Base-by-base conservation (phyloP, 2,329 filamentous ascomycete genomes). In the Aspergillus persii region DNA sequence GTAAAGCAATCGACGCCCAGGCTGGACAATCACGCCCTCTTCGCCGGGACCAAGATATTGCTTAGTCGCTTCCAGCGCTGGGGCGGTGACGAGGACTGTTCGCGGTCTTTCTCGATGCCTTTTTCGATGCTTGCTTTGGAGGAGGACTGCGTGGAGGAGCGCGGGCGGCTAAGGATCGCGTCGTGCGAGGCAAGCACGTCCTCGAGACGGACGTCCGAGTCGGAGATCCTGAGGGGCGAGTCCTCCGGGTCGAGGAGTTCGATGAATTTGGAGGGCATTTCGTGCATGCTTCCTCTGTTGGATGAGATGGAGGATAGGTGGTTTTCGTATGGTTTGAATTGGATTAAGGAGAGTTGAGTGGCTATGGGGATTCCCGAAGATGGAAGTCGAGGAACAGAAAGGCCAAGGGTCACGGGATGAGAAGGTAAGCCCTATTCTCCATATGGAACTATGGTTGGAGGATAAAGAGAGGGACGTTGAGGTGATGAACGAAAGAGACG, bases 181-280 rank as follows among this genome's bases (percentile, higher is more conserved):
- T 77, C 72, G 54, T 76, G 72, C 52, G 74, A 71, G 58, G 74
- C 76, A 18, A 79, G 71, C 60, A 79, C 75, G 53, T 79, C 76
- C 59, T 79, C 77, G 2, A 79, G 73, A 7, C 74, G 74, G 51
- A 78, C 77, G 57, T 78, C 76, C 23, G 70, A 74, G 56, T 75
- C 69, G 49, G 75, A 76, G 33, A 75, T 71, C 54, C 70, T 71
- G 12, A 67, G 65, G 31, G 71, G 65, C 26, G 66, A 66, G 48
- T 72, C 68, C 58, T 75, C 70, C 49, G 72, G 68, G 63, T 77
- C 72, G 62, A 79, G 74, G 55, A 78, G 77, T 63, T 79, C 77
- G 59, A 77, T 71, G 63, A 79, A 79, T 61, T 72, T 77, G 61
- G 76, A 78, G 18, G 75, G 63, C 64, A 74, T 76, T 57, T 72